Evolutionary conservation across 768 basidiomycete species (phyloP), one percentile per base, ranked within the genome.

Genomic region (Leccinum aurantiacum): DNA sequence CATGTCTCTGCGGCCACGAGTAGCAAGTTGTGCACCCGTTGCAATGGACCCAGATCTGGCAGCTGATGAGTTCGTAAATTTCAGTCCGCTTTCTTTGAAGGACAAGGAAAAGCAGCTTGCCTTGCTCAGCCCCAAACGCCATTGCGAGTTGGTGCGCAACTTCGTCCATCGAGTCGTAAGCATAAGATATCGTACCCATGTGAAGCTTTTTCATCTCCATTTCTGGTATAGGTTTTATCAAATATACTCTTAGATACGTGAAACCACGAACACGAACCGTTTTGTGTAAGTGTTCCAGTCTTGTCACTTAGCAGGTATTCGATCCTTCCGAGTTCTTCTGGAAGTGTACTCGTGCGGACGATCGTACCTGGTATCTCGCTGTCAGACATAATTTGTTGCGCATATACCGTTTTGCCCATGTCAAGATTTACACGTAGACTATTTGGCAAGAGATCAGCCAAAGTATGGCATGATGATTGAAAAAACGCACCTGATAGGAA

Each of bases 181-280:
- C 95, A 69, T 95, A 99, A 0, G 93, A 95, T 84, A 98, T 93
- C 1, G 97, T 99, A 5, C 97, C 97, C 90, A 98, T 93, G 69
- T 98, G 97, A 29, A 99, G 79, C 72, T 97, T 99, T 80, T 90
- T 95, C 90, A 98, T 91, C 75, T 98, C 96, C 97, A 99, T 99
- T 72, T 98, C 96, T 98, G 73, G 22, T 13, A 29, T 5, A 31
- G 37, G 17, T 4, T 27, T 6, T 22, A 54, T 64, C 53, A 53
- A 49, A 11, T 7, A 27, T 19, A 33, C 25, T 11, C n/a, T 50
- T 29, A 13, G 4, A 50, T 19, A 11, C 8, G 33, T 37, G 10
- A 25, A 4, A 48, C 52, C 44, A 19, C 41, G 19, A 41, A 35
- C 53, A 69, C 83, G 27, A 61, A 94, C 95, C 96, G 71, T 99